These are phyloP conservation scores for Ogataea nitratoaversa DNA, from an alignment of 805 yeast species.

Conservation along the genomic window DNA sequence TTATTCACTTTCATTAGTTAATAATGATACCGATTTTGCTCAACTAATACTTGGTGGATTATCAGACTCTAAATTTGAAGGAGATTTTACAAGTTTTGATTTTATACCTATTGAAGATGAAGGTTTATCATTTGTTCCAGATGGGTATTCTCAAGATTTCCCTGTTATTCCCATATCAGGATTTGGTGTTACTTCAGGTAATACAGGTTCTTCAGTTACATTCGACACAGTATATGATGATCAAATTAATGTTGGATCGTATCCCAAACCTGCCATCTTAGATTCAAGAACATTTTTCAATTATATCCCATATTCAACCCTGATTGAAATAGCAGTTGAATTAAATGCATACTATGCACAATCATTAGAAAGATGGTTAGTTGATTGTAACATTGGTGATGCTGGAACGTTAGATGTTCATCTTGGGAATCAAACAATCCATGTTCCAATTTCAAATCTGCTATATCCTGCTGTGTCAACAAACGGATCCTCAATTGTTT, in stretches of 20 bases:
- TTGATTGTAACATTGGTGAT: slow-evolving; percentile 50
- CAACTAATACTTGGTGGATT: slow-evolving; percentile 56
- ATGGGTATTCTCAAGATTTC: slow-evolving; percentile 15
- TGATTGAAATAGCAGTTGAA: slow-evolving; percentile 64
- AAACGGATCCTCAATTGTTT: slow-evolving; percentile 37
- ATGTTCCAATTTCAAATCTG: slow-evolving; percentile 47
- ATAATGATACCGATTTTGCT: slow-evolving; percentile 27
- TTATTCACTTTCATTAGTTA: slow-evolving; percentile 40
- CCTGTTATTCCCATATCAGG: slow-evolving; percentile 47
- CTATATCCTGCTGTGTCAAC: slow-evolving; percentile 35
- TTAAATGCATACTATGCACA: slow-evolving; percentile 58
- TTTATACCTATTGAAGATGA: slow-evolving; percentile 40
- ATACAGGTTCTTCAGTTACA: slow-evolving; percentile 22
- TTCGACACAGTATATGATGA: slow-evolving; percentile 36
- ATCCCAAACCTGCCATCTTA: slow-evolving; percentile 49
- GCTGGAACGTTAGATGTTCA: slow-evolving; percentile 50
- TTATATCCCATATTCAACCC: slow-evolving; percentile 50
- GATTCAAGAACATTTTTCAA: slow-evolving; percentile 51
- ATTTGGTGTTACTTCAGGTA: slow-evolving; percentile 35
- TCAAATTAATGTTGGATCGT: slow-evolving; percentile 32
- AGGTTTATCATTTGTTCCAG: slow-evolving; percentile 5
- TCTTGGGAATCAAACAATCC: slow-evolving; percentile 48
- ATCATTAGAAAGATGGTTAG: slow-evolving; percentile 51
- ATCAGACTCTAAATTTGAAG: slow-evolving; percentile 41
- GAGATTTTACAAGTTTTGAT: slow-evolving; percentile 45